Conservation (phyloP, 352 stramenopile genomes). For the Peronospora farinosa region DNA sequence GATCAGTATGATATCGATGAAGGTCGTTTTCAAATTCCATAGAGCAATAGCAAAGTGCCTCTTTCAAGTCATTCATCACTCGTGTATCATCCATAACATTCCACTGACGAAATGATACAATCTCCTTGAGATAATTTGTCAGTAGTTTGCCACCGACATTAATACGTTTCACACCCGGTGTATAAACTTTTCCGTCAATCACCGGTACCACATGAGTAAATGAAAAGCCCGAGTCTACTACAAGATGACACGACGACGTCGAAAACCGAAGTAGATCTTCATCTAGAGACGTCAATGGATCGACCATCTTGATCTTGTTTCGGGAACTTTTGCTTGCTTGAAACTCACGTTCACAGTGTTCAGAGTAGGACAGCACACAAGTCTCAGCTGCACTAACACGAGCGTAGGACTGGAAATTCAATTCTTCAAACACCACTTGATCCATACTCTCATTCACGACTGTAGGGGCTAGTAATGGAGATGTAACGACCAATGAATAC, state of each 20-base stretch:
- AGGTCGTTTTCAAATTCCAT: slow-evolving; percentile 83
- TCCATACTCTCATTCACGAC: slow-evolving; percentile 68
- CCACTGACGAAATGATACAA: slow-evolving; percentile 92
- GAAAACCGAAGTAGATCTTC: slow-evolving; percentile 34
- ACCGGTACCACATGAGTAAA: slow-evolving; percentile 92
- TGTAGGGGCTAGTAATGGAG: slow-evolving; percentile 48
- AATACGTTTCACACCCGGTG: slow-evolving; percentile 56
- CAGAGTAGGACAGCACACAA: slow-evolving; percentile 56
- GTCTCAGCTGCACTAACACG: slow-evolving; percentile 51
- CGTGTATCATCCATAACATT: slow-evolving; percentile 92
- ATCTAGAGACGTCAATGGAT: background rate
- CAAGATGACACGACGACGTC: slow-evolving; percentile 52
- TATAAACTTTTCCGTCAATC: slow-evolving; percentile 54
- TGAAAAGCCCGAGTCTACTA: slow-evolving; percentile 94
- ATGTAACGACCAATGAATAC: slow-evolving; percentile 49
- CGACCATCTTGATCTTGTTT: slow-evolving; percentile 15
- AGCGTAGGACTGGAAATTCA: slow-evolving; percentile 50
- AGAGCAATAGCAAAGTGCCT: slow-evolving; percentile 87
- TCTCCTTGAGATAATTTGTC: slow-evolving; percentile 96
- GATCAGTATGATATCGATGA: slow-evolving; percentile 32
- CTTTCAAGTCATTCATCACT: slow-evolving; percentile 82
- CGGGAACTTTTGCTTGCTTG: slow-evolving; percentile 18
- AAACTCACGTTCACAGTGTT: slow-evolving; percentile 23
- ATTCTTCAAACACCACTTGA: slow-evolving; percentile 76
- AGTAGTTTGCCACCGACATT: slow-evolving; percentile 94